Conservation (phyloP, 495 filamentous ascomycete species). For the Pyrenopolyporus hunteri region DNA sequence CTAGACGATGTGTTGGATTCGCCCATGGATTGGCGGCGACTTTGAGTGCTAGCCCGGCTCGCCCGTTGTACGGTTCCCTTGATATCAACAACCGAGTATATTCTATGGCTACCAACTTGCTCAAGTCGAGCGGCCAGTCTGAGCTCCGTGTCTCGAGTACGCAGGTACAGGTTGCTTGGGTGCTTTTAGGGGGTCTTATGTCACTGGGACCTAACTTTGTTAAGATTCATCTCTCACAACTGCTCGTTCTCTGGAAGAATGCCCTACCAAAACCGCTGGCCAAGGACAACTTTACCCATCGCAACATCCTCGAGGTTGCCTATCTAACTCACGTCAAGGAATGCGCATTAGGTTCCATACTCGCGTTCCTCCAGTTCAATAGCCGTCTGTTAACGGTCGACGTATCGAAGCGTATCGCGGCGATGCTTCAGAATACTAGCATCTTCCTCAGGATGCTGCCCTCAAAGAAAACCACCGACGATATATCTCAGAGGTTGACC, state of each 20-base stretch:
- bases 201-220: slow-evolving; percentile 96
- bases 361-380: slow-evolving; percentile 94
- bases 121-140: slow-evolving; percentile 91
- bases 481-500: slow-evolving; percentile 81
- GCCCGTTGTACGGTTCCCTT: slow-evolving; percentile 92
- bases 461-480: slow-evolving; percentile 83
- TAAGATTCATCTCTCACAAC: slow-evolving; percentile 95
- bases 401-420: slow-evolving; percentile 88
- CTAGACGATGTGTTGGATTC: slow-evolving; percentile 85
- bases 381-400: slow-evolving; percentile 89
- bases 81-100: slow-evolving; percentile 93
- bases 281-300: slow-evolving; percentile 83
- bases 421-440: slow-evolving; percentile 95
- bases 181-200: slow-evolving; percentile 95
- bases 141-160: slow-evolving; percentile 91
- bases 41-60: slow-evolving; percentile 83
- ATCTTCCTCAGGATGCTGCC: slow-evolving; percentile 85
- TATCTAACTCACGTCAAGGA: slow-evolving; percentile 95
- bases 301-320: slow-evolving; percentile 82
- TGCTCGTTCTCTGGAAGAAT: slow-evolving; percentile 98
- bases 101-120: slow-evolving; percentile 85
- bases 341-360: slow-evolving; percentile 88
- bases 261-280: slow-evolving; percentile 91
- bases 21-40: slow-evolving; percentile 93
- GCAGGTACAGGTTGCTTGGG: slow-evolving; percentile 98